These are phyloP conservation scores for Aegle marmelos DNA, from an alignment of 345 rosid genomes.

Conservation along the genomic window DNA sequence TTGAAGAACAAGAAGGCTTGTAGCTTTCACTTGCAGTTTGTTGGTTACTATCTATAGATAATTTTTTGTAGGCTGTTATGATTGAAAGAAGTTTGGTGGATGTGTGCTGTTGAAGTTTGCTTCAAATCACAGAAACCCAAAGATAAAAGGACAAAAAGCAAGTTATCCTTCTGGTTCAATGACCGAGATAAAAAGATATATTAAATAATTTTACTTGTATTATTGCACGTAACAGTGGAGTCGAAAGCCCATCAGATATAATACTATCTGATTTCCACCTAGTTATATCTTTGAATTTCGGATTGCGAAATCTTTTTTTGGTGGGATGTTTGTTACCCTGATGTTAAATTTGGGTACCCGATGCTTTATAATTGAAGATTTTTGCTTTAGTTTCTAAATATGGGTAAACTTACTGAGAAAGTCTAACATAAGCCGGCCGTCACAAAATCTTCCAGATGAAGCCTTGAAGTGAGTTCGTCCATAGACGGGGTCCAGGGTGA, in stretches of 20 bases:
- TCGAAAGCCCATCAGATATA: too few relatives aligned
- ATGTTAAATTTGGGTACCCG: too few relatives aligned
- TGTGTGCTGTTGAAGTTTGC: constrained; percentile 22
- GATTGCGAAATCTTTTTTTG: not conserved
- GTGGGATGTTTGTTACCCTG: too few relatives aligned
- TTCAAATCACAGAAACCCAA: not conserved
- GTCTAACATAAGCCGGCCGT: constrained; percentile 65
- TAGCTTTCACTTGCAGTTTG: constrained; percentile 19
- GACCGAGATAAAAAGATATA: not conserved
- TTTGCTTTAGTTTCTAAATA: not conserved
- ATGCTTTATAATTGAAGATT: not conserved
- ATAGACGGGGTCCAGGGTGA: constrained; percentile 38
- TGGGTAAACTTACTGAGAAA: constrained; percentile 7
- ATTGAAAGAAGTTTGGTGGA: constrained; percentile 18
- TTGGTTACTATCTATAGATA: constrained; percentile 26
- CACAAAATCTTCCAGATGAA: constrained; percentile 58
- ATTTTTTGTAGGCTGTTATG: not conserved
- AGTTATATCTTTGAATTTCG: not conserved
- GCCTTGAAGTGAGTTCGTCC: constrained; percentile 46
- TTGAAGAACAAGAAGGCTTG: constrained; percentile 20
- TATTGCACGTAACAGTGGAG: too few relatives aligned
- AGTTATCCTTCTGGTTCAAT: not conserved
- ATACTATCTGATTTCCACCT: too few relatives aligned
- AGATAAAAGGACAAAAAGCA: not conserved
- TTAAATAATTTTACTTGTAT: too few relatives aligned